Percentiles rank a stretch among this genome's conserved stretches.
Evolutionary conservation across 2,329 filamentous ascomycete genomes (phyloP).

Genomic region (Microdochium nivale): DNA sequence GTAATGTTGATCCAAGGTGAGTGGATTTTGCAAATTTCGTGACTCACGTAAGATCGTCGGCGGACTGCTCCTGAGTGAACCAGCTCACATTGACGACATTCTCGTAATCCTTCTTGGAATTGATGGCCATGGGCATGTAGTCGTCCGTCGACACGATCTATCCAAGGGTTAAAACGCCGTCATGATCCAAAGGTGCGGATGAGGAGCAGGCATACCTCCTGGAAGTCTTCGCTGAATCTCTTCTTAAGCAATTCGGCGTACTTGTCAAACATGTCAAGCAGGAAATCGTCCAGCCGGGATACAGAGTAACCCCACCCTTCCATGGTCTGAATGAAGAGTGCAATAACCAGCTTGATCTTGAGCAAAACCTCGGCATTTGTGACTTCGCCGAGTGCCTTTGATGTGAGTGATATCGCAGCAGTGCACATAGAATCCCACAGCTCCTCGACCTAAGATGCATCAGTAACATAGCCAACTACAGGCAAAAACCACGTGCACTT

Average conservation of each 20-base stretch:
- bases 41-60: slow-evolving; percentile 65
- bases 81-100: slow-evolving; percentile 95
- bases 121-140: slow-evolving; percentile 99
- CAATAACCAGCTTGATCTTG: slow-evolving; percentile 90
- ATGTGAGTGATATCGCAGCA: slow-evolving; percentile 72
- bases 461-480: no score
- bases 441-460: slow-evolving; percentile 69
- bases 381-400: slow-evolving; percentile 69
- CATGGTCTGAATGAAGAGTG: slow-evolving; percentile 97
- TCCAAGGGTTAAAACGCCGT: slow-evolving; percentile 6
- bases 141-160: slow-evolving; percentile 82
- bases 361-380: slow-evolving; percentile 81
- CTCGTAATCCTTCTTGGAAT: slow-evolving; percentile 81
- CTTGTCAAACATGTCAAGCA: slow-evolving; percentile 85
- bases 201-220: slow-evolving; percentile 51
- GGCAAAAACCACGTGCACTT: slow-evolving; percentile 17
- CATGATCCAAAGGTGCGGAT: background rate
- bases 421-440: slow-evolving; percentile 98
- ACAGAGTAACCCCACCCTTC: slow-evolving; percentile 91
- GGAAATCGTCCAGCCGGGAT: slow-evolving; percentile 68
- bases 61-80: slow-evolving; percentile 77
- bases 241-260: slow-evolving; percentile 87
- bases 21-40: slow-evolving; percentile 3
- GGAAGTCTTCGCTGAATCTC: slow-evolving; percentile 90
- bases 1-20: slow-evolving; percentile 3